Base-by-base conservation (phyloP, 805 yeast genomes). In the Nakazawaea holstii region DNA sequence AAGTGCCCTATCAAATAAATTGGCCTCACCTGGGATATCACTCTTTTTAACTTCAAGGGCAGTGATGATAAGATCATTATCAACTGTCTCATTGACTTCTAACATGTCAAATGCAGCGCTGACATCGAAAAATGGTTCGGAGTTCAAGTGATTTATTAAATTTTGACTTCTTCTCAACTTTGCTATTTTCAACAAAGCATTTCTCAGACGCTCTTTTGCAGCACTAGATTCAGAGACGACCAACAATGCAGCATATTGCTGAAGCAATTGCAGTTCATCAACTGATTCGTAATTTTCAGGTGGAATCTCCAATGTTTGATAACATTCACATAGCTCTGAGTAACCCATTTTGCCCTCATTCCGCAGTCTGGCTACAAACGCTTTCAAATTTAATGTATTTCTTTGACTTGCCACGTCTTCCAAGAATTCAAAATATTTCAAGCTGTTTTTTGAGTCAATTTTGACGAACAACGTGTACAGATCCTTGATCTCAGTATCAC, bases 1-100 rank as follows among this genome's bases (percentile, higher is more conserved):
- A 39, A 87, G 64, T 0, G 90, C 80, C 49, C 83, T 72, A 41
- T 79, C 74, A 46, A 70, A 64, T 42, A 58, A 50, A 30, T 77
- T 53, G 35, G 65, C 68, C 44, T 74, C 58, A 45, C 72, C 69
- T 1, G 69, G 70, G 1, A 57, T 52, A 42, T 87, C 95, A 37
- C 77, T 76, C 1, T 73, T 57, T 50, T 81, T 80, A 38, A 84
- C 70, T 49, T 84, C 82, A 57, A 79, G 86, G 0, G 95, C 91
- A 1, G 95, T 84, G 28, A 80, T 72, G 2, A 88, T 76, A 39
- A 86, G 79, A 52, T 87, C 94, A 58, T 83, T 87, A 49, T 77
- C 84, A 11, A 81, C 78, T 0, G 70, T 63, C 1, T 72, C 69
- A 45, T 72, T 73, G 14, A 79, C 69, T 9, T 76, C 84, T 30